phyloP scores from a whole-genome alignment of 2,329 filamentous ascomycete species.

The Neurospora crassa region DNA sequence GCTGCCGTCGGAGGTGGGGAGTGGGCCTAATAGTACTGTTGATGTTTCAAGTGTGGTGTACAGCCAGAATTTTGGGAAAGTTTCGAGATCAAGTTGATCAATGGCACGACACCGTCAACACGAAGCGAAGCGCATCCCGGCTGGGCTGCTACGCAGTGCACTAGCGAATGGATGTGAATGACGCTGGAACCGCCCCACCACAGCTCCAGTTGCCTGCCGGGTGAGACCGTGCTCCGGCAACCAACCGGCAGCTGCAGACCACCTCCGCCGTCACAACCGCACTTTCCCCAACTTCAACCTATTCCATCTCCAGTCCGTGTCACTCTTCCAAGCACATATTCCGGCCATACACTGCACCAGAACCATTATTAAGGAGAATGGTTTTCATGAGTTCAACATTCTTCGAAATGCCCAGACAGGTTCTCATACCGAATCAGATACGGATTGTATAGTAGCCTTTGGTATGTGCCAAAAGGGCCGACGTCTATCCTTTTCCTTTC shows the following conservation, averaged over 20 bases:
- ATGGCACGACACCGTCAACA: not conserved
- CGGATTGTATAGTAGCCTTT: not conserved
- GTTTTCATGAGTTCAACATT: not conserved
- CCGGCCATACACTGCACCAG: not conserved
- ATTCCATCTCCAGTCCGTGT: not conserved
- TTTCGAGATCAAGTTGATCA: not conserved
- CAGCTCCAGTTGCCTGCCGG: not conserved
- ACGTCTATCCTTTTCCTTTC: not conserved
- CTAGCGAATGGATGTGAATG: not conserved
- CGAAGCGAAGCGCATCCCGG: not conserved
- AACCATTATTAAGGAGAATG: not conserved
- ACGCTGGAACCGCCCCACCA: not conserved
- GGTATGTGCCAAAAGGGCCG: not conserved
- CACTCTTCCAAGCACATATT: not conserved
- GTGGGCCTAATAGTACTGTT: not conserved
- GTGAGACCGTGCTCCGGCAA: not conserved
- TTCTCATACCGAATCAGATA: not conserved
- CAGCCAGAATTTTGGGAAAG: not conserved
- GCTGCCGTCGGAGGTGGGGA: not conserved
- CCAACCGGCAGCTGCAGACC: not conserved
- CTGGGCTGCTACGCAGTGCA: not conserved
- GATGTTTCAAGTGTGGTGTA: not conserved
- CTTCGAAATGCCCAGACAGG: not conserved
- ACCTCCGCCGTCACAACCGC: not conserved
- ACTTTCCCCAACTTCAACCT: not conserved